Conservation (phyloP, 2,329 filamentous ascomycete genomes). For the Blastomyces emzantsi region DNA sequence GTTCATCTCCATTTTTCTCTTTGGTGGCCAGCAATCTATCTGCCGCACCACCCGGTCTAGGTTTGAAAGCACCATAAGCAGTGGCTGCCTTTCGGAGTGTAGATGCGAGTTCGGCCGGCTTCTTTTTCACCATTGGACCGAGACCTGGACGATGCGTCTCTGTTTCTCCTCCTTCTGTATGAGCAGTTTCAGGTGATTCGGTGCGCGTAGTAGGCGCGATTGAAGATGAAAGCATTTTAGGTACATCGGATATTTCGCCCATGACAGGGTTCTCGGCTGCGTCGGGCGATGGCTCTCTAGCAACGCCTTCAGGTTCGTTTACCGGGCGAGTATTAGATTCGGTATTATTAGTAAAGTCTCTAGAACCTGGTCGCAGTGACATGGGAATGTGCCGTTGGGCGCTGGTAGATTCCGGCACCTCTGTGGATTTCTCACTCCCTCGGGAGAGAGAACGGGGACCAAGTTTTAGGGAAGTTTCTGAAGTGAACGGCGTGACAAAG, state of each 20-base stretch:
- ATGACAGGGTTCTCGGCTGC: background rate
- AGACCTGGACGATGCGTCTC: conserved; percentile 61
- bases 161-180: conserved; percentile 40
- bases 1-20: conserved; percentile 53
- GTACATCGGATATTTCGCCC: background rate
- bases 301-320: background rate
- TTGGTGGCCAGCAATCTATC: conserved; percentile 61
- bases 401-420: background rate
- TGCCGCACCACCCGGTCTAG: conserved; percentile 75
- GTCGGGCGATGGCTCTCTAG: background rate
- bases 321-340: background rate
- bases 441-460: conserved; percentile 27
- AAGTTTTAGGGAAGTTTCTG: conserved; percentile 28
- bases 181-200: conserved; percentile 28
- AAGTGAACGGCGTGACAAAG: conserved; percentile 29
- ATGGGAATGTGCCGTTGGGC: background rate
- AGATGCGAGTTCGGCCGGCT: conserved; percentile 62
- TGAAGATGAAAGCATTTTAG: conserved; percentile 2
- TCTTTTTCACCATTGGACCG: conserved; percentile 83
- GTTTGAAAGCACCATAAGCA: conserved; percentile 67
- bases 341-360: background rate
- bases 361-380: background rate
- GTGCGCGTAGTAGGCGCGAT: background rate
- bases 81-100: conserved; percentile 72
- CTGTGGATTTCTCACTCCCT: conserved; percentile 17